phyloP scores from a whole-genome alignment of 2,329 filamentous ascomycete species.

The Ascosphaera pollenicola region DNA sequence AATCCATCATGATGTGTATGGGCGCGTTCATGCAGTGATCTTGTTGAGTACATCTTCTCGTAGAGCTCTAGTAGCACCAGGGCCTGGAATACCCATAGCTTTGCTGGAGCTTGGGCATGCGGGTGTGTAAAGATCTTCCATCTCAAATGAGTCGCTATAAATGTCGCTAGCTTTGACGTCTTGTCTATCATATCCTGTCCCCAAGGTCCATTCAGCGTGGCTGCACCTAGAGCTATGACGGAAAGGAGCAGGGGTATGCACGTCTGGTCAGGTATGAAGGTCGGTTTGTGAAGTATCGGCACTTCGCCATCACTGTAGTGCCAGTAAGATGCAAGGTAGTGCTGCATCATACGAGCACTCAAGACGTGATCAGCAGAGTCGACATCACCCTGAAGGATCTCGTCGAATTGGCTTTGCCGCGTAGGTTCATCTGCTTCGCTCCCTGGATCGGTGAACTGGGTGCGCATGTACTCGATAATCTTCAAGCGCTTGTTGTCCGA shows the following conservation, averaged over 20 bases:
- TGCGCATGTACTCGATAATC: constrained; percentile 59
- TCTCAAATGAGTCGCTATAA: constrained; percentile 77
- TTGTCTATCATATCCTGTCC: constrained; percentile 49
- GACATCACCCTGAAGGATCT: constrained; percentile 42
- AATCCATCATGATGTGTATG: constrained; percentile 96
- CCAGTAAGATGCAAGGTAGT: constrained; percentile 88
- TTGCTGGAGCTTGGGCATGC: constrained; percentile 77
- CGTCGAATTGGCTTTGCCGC: not conserved
- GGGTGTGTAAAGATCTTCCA: constrained; percentile 90
- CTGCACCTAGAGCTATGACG: constrained; percentile 82
- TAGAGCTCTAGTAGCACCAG: constrained; percentile 76
- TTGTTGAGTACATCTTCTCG: constrained; percentile 94
- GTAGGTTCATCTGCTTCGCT: not conserved
- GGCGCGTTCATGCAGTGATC: constrained; percentile 75
- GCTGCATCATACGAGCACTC: constrained; percentile 87
- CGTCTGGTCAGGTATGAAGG: constrained; percentile 71
- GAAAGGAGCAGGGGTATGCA: constrained; percentile 66
- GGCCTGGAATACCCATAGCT: constrained; percentile 90
- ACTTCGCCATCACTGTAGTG: constrained; percentile 83
- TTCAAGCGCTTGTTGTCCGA: constrained; percentile 76
- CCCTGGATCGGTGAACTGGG: constrained; percentile 8
- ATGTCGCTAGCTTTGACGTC: constrained; percentile 69
- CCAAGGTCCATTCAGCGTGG: constrained; percentile 67
- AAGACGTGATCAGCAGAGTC: constrained; percentile 39
- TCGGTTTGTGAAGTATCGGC: constrained; percentile 84